Evolutionary conservation across 2,329 filamentous ascomycete species (phyloP).

Genomic region (Penicillium griseofulvum): DNA sequence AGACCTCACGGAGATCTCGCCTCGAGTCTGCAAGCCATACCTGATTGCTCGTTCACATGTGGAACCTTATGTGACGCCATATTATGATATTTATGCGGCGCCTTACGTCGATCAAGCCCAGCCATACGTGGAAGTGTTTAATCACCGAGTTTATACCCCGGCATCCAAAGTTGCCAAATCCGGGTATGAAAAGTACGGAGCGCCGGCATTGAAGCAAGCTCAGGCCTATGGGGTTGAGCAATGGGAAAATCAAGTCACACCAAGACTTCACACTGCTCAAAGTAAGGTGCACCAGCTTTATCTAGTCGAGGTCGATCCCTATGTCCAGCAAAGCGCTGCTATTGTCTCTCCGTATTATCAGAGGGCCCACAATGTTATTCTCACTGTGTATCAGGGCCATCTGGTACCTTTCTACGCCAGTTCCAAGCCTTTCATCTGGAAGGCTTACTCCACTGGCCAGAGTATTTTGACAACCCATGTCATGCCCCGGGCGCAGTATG

Average conservation of each 20-base stretch:
- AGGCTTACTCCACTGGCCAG: conserved; percentile 65
- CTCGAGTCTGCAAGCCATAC: conserved; percentile 80
- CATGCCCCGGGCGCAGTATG: conserved; percentile 69
- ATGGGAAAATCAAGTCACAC: conserved; percentile 77
- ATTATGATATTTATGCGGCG: conserved; percentile 79
- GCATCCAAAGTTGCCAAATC: conserved; percentile 61
- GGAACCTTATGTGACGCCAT: conserved; percentile 74
- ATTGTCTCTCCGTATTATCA: conserved; percentile 70
- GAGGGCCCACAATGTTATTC: conserved; percentile 62
- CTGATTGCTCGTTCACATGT: conserved; percentile 63
- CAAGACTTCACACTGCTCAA: conserved; percentile 67
- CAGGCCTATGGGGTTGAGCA: conserved; percentile 65
- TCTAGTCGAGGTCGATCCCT: conserved; percentile 66
- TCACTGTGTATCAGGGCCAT: conserved; percentile 45
- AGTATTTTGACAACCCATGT: conserved; percentile 67
- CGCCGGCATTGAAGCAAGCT: conserved; percentile 67
- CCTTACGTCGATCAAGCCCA: conserved; percentile 74
- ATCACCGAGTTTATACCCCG: conserved; percentile 65
- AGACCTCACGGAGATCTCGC: conserved; percentile 66
- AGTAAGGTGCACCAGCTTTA: conserved; percentile 64
- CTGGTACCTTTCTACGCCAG: conserved; percentile 72
- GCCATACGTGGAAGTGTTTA: conserved; percentile 65
- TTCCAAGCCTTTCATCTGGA: conserved; percentile 70
- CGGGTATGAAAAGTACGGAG: conserved; percentile 67
- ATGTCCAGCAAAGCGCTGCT: conserved; percentile 63